Evolutionary conservation across 129 eudicot species (phyloP), one percentile per base, ranked within the genome.

Genomic region (Arctium minus): DNA sequence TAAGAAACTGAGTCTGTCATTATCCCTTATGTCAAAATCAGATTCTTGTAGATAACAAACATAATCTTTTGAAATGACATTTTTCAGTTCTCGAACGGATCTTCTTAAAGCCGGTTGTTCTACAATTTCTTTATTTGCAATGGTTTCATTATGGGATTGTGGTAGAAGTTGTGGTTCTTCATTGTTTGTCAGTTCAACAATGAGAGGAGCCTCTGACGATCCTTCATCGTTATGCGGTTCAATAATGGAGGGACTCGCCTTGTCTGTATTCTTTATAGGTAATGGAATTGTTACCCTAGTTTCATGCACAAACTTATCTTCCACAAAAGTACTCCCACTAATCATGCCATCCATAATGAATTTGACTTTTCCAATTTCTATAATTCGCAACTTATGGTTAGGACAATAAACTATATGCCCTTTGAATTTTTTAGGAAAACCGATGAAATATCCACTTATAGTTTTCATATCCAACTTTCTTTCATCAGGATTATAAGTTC

Each of bases 1-100:
- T 18, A 74, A 5, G 78, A 39, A 74, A 74, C 31, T 39, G 62
- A 62, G 37, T 74, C 78, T 18, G 39, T 74, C 62, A 74, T 74
- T 74, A 74, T 39, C 56, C 29, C 33, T 22, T 22, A 2, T 39
- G 29, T 39, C 53, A 74, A 74, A 17, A 39, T 74, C 56, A 74
- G 50, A 36, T 74, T 74, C 78, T 35, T 15, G 37, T 74, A 30
- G 27, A 67, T 22, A 67, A 30, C 72, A 65, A 44, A 44, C 53
- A 44, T 8, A 44, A 44, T 44, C 13, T 44, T 44, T 44, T 44
- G 53, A 46, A 46, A 46, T 46, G 56, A 3, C 3, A 8, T 9
- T 44, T 44, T 15, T 10, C 13, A 13, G 13, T 27, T n/a, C 70
- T 65, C 72, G 72, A 6, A 5, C 3, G 22, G 33, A 67, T 67